Evolutionary conservation across 805 yeast species (phyloP).

Genomic region (Yamadazyma scolyti): DNA sequence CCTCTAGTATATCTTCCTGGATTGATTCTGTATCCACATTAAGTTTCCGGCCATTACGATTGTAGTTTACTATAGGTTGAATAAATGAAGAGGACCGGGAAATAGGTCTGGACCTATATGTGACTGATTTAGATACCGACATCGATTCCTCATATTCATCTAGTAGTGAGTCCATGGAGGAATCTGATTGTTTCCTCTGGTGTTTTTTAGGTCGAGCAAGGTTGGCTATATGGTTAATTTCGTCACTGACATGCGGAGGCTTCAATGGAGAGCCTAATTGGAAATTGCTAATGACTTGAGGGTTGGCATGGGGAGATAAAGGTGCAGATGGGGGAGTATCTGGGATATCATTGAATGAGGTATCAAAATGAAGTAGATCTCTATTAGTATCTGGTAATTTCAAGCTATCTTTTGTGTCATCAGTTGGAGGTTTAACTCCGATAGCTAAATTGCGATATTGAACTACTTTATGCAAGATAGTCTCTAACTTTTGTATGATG

Average conservation of each 20-base stretch:
- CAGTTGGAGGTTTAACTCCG: slow-evolving; percentile 9
- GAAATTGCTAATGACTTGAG: slow-evolving; percentile 4
- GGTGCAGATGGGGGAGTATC: slow-evolving; percentile 45
- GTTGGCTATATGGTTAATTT: slow-evolving; percentile 1
- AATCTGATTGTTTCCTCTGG: slow-evolving; percentile 17
- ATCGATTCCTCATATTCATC: slow-evolving; percentile 45
- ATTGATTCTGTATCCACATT: neutral
- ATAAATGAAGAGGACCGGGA: slow-evolving; percentile 13
- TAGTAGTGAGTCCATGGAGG: slow-evolving; percentile 36
- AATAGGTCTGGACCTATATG: slow-evolving; percentile 20
- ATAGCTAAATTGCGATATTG: slow-evolving; percentile 33
- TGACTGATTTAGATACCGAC: slow-evolving; percentile 22
- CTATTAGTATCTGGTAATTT: slow-evolving; percentile 2
- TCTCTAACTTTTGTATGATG: slow-evolving; percentile 24
- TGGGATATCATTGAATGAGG: slow-evolving; percentile 31
- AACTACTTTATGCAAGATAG: slow-evolving; percentile 38
- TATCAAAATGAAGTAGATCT: too few species aligned
- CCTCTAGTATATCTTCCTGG: slow-evolving; percentile 3
- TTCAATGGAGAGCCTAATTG: slow-evolving; percentile 3
- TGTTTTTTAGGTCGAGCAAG: slow-evolving; percentile 1
- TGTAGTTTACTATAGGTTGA: slow-evolving; percentile 8
- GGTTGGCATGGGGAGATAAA: slow-evolving; percentile 26
- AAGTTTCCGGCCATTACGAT: too few species aligned
- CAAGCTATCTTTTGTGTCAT: slow-evolving; percentile 1
- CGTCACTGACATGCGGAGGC: slow-evolving; percentile 2